Base-by-base conservation (phyloP, 2,329 filamentous ascomycete species). In the Fusarium floridanum region DNA sequence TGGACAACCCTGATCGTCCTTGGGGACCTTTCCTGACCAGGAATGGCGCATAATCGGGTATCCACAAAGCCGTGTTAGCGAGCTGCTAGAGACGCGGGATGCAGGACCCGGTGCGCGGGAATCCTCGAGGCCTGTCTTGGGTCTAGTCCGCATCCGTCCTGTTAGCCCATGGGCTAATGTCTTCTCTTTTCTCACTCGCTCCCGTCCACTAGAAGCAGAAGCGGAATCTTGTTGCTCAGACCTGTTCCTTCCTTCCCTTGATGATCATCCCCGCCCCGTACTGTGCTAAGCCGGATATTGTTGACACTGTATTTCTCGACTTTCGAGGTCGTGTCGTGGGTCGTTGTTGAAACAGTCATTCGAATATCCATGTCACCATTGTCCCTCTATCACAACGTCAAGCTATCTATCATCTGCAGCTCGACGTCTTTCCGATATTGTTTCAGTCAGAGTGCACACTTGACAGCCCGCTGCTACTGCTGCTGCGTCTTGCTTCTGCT, bases 101-200 rank as follows among this genome's bases (percentile, higher is more conserved):
- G 71, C 73, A 74, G 68, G 73, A 78, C 76, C 76, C 73, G 73
- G 76, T 71, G 64, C 57, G 65, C 76, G 76, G 76, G 76, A 76
- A 70, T 67, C 67, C 69, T 74, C 72, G 64, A 62, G 61, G 53
- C 66, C 70, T 56, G 43, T 3, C 14, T 1, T 0, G 4, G 20
- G 56, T 16, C 76, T 78, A 78, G 57, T 11, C 67, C 48, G 0
- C 14, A 67, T 77, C 43, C 48, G 66, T 61, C 53, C n/a, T 17
- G 17, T 57, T 43, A 20, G 57, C 27, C 41, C 48, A 39, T n/a
- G 37, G 14, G 29, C 53, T 53, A 50, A 29, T 68, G 69, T 75
- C 71, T 65, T 68, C 72, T 73, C 67, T 78, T 73, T 70, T 68
- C 72, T 78, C 72, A 64, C 62, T 29, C 61, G 48, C 48, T 36